Evolutionary conservation across 2,329 filamentous ascomycete genomes (phyloP), one percentile per base, ranked within the genome.

Genomic region (Pseudocercospora musae): DNA sequence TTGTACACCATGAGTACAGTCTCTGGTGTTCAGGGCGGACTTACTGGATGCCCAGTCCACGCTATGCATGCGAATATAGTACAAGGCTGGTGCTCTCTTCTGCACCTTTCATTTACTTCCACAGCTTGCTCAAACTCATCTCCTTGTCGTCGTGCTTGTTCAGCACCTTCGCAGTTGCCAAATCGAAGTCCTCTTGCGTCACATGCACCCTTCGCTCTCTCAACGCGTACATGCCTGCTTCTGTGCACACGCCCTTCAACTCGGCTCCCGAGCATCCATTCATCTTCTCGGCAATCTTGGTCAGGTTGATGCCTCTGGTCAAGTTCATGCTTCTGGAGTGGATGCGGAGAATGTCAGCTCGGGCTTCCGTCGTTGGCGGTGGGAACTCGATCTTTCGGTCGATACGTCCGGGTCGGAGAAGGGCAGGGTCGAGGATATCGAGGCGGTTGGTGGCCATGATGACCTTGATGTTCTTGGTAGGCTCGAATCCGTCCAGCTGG

Each of bases 81-180:
- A 68, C 65, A 68, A 46, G 31, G 27, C 33, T 46, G 27, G 11
- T 49, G 13, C 54, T 7, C 20, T 18, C 52, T 3, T n/a, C n/a
- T n/a, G n/a, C n/a, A n/a, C n/a, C n/a, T 31, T 9, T 37, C 10
- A 18, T 70, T 65, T 73, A 91, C 83, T 91, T 91, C 87, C 87
- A 96, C 73, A 96, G 82, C 81, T 96, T 96, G 75, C 89, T 90
- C 73, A 96, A 82, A 74, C 89, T 92, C 71, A 92, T 90, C 77
- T 96, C 93, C 85, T 98, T 98, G 79, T 99, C 95, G 74, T 98
- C 95, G 77, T 98, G 95, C 85, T 97, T 98, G 87, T 99, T 98
- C 76, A 99, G 85, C 64, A 99, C 94, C 90, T 99, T 99, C 76
- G 95, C 95, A 6, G 95, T 99, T 33, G 95, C 95, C 66, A 99